phyloP scores from a whole-genome alignment of 495 filamentous ascomycete genomes.

The Tuber umbilicatum region DNA sequence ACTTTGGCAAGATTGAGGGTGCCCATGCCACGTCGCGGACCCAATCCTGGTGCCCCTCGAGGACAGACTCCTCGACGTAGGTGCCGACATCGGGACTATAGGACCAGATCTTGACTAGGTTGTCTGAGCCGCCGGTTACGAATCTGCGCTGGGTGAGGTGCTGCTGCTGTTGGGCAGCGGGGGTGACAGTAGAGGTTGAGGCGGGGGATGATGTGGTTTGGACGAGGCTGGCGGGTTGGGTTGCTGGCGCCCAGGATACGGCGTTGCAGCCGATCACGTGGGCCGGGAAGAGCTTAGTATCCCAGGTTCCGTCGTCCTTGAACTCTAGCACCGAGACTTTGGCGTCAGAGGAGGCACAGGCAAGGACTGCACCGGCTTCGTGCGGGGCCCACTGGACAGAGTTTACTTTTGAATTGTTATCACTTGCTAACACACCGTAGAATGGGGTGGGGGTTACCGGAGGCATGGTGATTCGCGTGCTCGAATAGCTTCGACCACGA shows the following conservation, averaged over 20 bases:
- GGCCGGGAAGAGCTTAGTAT: constrained; percentile 79
- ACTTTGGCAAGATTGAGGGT: constrained; percentile 85
- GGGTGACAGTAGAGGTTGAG: constrained; percentile 53
- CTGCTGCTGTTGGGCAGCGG: neutral
- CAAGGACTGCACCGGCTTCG: constrained; percentile 87
- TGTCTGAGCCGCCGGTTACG: constrained; percentile 90
- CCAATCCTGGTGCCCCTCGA: constrained; percentile 86
- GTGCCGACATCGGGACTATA: constrained; percentile 52
- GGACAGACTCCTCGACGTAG: constrained; percentile 52
- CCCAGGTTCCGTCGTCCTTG: constrained; percentile 79
- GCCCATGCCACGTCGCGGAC: constrained; percentile 97
- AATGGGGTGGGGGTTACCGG: constrained; percentile 22
- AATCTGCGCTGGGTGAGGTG: constrained; percentile 56
- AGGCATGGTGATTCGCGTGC: constrained; percentile 41
- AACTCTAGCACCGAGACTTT: constrained; percentile 91
- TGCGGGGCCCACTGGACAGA: constrained; percentile 95
- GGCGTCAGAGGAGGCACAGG: constrained; percentile 88
- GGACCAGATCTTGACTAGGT: constrained; percentile 81
- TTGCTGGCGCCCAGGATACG: constrained; percentile 87
- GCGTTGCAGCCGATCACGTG: constrained; percentile 91
- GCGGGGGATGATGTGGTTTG: constrained; percentile 49
- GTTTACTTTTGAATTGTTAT: constrained; percentile 56
- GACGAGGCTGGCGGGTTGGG: constrained; percentile 69
- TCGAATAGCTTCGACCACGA: constrained; percentile 37
- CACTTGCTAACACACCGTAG: neutral